Evolutionary conservation across 805 yeast genomes (phyloP), one percentile per base, ranked within the genome.

Genomic region (Metschnikowia similis): DNA sequence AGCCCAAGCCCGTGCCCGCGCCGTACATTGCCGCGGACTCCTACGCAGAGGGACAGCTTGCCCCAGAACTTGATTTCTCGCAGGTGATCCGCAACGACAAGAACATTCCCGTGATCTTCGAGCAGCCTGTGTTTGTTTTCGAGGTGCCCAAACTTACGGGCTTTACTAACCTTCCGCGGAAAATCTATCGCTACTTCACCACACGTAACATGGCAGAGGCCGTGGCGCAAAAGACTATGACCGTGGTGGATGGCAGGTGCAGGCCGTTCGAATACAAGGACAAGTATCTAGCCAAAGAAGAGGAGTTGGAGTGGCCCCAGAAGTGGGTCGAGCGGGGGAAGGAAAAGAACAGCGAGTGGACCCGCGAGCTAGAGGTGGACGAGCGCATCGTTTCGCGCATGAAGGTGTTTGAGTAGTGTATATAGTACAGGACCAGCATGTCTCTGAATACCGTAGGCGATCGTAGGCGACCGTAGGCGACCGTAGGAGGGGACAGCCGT

Each of bases 261-360:
- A 73, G 95, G 44, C 79, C 82, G 8, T 87, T 81, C 59, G 69
- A 64, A 47, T 67, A 48, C 53, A 65, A 72, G 41, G 83, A 80
- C 48, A 60, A 70, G 47, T 60, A 65, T 28, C 65, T 55, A 35
- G 58, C 55, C 17, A 57, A 59, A 46, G 57, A 60, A 35, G 62
- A 59, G 47, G 63, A 60, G 51, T 56, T 60, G 32, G 54, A 56
- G 37, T 52, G 56, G 50, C 58, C 63, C 39, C 52, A 72, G 48
- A 77, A 78, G 50, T 92, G 97, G 96, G 86, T 88, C 32, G 76
- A 82, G 56, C 77, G 76, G 51, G 96, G 96, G n/a, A 64, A 67
- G 42, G 86, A 81, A 47, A 85, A 82, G 56, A 71, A 80, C 37
- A 85, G 96, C 55, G 97, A 92, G 64, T 92, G 99, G 99, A 82